Evolutionary conservation across 225 moss, liverwort and hornwort species (phyloP), one percentile per base, ranked within the genome.

Genomic region (Physcomitrium patens): DNA sequence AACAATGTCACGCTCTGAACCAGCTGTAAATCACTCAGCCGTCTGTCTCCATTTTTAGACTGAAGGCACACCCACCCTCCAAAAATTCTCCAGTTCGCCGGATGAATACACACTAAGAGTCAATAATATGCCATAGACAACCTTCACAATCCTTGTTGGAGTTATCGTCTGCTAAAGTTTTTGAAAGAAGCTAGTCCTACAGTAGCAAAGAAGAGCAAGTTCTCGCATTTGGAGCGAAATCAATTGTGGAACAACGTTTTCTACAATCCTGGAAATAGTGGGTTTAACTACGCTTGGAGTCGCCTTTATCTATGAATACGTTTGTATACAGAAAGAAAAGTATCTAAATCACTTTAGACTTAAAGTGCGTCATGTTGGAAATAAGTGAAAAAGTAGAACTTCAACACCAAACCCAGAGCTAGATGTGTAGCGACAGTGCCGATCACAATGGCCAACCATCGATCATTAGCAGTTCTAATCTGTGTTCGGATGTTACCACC

Each of bases 371-470:
- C 91, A 55, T 92, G 80, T 76, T 94, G 83, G 62, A 96, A 94
- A 85, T 90, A 96, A 42, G 95, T 89, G 84, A 99, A 99, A 78
- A 99, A 99, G 68, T 99, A 93, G 70, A 95, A 68, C 84, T 99
- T 99, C 42, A 99, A 83, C 17, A 99, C 83, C 72, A 99, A 74
- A 60, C 93, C 94, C 79, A 99, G 81, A 61, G 86, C 85, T 63
- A 99, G 68, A 72, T 99, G 97, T 76, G 95, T 70, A 9, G 71
- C 66, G 11, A 90, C 90, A 64, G 89, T 82, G 44, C 97, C 86
- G 46, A 81, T 69, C 43, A 93, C 93, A 57, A 99, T 86, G 76
- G 89, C 71, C 62, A 99, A 70, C 97, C 97, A 99, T 70, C 87
- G 87, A 67, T 99, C 93, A 74, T 91, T 99, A 63, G 94, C 93